Conservation (phyloP, 73 alveolate species). For the Blepharisma stoltei region DNA sequence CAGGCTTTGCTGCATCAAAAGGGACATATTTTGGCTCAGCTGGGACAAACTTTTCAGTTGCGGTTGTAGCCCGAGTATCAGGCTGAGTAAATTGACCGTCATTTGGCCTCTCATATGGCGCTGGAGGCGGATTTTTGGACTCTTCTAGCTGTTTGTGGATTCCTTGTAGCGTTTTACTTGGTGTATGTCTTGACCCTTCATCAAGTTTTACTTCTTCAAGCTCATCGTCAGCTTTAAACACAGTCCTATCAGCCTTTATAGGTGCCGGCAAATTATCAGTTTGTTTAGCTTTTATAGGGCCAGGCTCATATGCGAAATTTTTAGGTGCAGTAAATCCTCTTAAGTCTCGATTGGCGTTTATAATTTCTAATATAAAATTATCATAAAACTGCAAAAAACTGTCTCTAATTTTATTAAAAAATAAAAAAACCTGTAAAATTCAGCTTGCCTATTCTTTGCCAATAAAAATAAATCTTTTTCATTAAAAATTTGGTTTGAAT, state of each 20-base stretch:
- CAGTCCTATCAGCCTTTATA: constrained; percentile 13
- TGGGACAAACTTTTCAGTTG: not conserved
- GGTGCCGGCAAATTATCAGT: constrained; percentile 9
- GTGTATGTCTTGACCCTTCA: not conserved
- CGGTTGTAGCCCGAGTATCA: not conserved
- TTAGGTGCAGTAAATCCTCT: not conserved
- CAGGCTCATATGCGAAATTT: not conserved
- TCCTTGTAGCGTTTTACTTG: not conserved
- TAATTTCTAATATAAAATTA: no score
- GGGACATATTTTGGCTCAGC: not conserved
- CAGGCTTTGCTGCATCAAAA: no score
- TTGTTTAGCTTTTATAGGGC: not conserved
- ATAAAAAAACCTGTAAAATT: no score
- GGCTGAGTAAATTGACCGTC: not conserved
- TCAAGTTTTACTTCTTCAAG: constrained; percentile 6
- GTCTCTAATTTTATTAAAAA: no score
- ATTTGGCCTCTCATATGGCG: not conserved
- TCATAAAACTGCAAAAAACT: no score
- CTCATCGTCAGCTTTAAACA: not conserved
- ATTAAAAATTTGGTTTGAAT: not conserved
- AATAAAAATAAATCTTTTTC: constrained; percentile 24
- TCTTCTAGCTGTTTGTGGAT: not conserved
- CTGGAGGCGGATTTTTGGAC: not conserved
- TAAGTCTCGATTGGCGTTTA: not conserved
- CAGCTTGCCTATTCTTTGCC: no score